phyloP scores from a whole-genome alignment of 1,284 basidiomycete species.

The Lentinus polychrous region DNA sequence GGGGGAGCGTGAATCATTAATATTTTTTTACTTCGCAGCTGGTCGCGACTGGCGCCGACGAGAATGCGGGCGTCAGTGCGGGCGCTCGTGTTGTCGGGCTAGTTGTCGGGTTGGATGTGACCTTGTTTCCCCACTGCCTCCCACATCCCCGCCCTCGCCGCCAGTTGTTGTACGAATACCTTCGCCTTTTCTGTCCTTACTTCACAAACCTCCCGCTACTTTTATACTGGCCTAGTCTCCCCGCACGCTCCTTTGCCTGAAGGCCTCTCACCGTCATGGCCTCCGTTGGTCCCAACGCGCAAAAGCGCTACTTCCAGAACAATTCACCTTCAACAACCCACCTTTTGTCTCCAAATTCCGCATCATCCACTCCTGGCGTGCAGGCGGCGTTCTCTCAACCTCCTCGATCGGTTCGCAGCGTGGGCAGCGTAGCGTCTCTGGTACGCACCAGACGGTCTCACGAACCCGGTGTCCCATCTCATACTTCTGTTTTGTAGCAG shows the following conservation, averaged over 20 bases:
- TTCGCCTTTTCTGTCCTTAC: neutral
- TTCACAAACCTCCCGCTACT: slow-evolving; percentile 7
- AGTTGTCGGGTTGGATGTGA: too few relatives aligned
- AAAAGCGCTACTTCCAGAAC: slow-evolving; percentile 16
- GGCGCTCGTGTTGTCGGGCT: too few relatives aligned
- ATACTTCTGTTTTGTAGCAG: slow-evolving; percentile 21
- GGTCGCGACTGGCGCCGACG: too few relatives aligned
- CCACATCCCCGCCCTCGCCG: slow-evolving; percentile 8
- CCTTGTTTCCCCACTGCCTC: slow-evolving; percentile 10
- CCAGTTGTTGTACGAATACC: slow-evolving; percentile 1
- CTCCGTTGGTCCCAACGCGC: slow-evolving; percentile 17
- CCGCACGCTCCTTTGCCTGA: slow-evolving; percentile 1
- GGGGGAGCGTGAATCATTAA: too few relatives aligned
- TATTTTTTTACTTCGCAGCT: too few relatives aligned
- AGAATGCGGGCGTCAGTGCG: too few relatives aligned
- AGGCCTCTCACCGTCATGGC: slow-evolving; percentile 18
- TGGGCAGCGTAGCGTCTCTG: slow-evolving; percentile 34
- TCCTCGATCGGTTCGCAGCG: slow-evolving; percentile 32
- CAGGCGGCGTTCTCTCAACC: slow-evolving; percentile 40
- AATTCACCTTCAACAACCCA: slow-evolving; percentile 46
- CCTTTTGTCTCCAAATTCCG: slow-evolving; percentile 35
- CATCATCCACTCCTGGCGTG: slow-evolving; percentile 22
- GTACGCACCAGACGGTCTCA: slow-evolving; percentile 23
- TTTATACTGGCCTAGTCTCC: slow-evolving; percentile 4
- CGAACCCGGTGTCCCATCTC: neutral